Percentiles rank a stretch among this genome's conserved stretches.
Evolutionary conservation across 345 rosid genomes (phyloP).

Genomic region (Boechera stricta): DNA sequence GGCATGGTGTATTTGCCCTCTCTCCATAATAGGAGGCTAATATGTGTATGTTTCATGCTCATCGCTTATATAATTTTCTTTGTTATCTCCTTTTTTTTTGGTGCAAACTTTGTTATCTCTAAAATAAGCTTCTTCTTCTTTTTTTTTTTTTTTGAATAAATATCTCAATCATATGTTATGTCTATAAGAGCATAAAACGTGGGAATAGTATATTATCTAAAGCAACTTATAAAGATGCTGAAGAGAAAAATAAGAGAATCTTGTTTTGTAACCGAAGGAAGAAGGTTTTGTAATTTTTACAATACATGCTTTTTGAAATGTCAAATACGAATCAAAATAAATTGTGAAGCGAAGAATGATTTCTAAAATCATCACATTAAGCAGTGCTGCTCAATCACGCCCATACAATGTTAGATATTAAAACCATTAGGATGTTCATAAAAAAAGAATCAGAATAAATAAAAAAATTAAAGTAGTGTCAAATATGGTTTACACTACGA

Average conservation of each 20-base stretch:
- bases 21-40: not conserved
- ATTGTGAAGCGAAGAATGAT: no score
- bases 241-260: not conserved
- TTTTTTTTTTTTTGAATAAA: no score
- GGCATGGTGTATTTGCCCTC: not conserved
- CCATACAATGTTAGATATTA: no score
- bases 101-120: not conserved
- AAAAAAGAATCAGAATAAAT: no score
- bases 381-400: no score
- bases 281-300: not conserved
- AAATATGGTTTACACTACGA: not conserved
- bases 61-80: not conserved
- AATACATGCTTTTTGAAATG: not conserved
- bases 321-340: not conserved
- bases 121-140: no score
- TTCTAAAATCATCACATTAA: no score
- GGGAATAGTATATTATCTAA: not conserved
- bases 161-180: no score
- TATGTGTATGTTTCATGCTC: not conserved
- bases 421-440: no score
- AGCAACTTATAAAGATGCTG: not conserved
- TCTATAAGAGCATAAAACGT: not conserved
- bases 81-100: no score
- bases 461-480: no score
- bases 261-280: not conserved